phyloP scores from a whole-genome alignment of 2,329 filamentous ascomycete species.

The Whalleya microplaca region DNA sequence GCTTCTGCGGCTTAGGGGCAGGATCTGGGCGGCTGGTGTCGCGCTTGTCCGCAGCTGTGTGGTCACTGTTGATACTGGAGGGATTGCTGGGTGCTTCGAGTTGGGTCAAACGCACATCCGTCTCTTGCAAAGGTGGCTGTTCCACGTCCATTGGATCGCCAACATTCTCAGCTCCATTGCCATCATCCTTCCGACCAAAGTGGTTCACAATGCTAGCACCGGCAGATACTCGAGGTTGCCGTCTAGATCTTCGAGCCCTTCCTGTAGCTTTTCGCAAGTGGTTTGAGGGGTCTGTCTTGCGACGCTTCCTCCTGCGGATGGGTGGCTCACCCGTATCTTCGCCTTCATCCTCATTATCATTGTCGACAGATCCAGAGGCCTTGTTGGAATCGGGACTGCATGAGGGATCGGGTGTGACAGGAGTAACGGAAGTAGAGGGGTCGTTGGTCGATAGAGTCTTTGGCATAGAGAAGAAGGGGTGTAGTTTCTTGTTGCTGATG shows the following conservation, averaged over 20 bases:
- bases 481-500: slow-evolving; percentile 49
- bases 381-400: slow-evolving; percentile 36
- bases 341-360: slow-evolving; percentile 11
- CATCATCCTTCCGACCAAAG: slow-evolving; percentile 15
- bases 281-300: slow-evolving; percentile 42
- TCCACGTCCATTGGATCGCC: slow-evolving; percentile 4
- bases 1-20: slow-evolving; percentile 47
- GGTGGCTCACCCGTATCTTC: slow-evolving; percentile 28
- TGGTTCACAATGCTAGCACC: slow-evolving; percentile 22
- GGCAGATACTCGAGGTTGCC: slow-evolving; percentile 17
- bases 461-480: slow-evolving; percentile 56
- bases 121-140: slow-evolving; percentile 1
- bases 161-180: not conserved
- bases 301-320: slow-evolving; percentile 46
- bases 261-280: slow-evolving; percentile 16
- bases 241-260: slow-evolving; percentile 15
- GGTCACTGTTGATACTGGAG: not conserved
- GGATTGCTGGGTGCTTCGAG: not conserved
- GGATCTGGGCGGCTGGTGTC: slow-evolving; percentile 11
- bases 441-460: slow-evolving; percentile 25
- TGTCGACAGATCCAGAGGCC: slow-evolving; percentile 12
- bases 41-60: not conserved
- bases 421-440: slow-evolving; percentile 26
- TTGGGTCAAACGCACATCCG: not conserved
- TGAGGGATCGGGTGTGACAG: slow-evolving; percentile 38